Conservation (phyloP, 371 early-diverging fungal species). For the Rhizopus delemar region DNA sequence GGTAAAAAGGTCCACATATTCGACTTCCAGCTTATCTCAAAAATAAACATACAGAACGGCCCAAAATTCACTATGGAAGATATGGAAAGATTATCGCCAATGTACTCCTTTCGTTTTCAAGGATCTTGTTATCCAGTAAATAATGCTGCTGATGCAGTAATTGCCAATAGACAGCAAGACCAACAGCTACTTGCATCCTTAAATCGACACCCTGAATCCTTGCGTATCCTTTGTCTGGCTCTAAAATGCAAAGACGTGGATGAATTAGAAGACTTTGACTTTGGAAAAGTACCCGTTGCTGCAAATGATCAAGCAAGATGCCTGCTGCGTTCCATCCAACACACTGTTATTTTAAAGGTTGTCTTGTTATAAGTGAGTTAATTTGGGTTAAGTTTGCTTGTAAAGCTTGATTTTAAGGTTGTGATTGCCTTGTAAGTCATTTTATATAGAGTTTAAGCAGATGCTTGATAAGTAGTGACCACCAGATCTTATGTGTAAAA, state of each 20-base stretch:
- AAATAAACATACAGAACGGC: conserved; percentile 14
- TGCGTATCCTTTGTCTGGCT: conserved; percentile 19
- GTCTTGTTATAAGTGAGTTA: too few relatives aligned
- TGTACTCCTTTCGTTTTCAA: conserved; percentile 16
- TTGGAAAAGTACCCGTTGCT: conserved; percentile 16
- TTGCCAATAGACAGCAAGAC: conserved; percentile 12
- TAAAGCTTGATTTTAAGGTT: too few relatives aligned
- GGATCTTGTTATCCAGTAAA: conserved; percentile 16
- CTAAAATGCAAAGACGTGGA: conserved; percentile 19
- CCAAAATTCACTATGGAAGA: conserved; percentile 17
- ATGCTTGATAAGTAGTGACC: too few relatives aligned
- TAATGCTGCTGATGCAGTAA: conserved; percentile 10
- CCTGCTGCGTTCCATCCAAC: conserved; percentile 14
- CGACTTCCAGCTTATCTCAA: conserved; percentile 18
- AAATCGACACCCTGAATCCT: conserved; percentile 11
- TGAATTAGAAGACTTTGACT: conserved; percentile 20
- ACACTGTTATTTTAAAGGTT: too few relatives aligned
- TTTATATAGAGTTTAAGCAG: too few relatives aligned
- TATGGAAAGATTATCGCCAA: conserved; percentile 16
- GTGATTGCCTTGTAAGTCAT: too few relatives aligned
- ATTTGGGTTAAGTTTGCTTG: too few relatives aligned
- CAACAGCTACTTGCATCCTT: conserved; percentile 17
- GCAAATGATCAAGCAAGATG: conserved; percentile 20
- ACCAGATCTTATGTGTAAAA: too few relatives aligned
- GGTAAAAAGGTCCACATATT: conserved; percentile 16